These are phyloP conservation scores for Hyaloscypha variabilis DNA, from an alignment of 495 filamentous ascomycete genomes.

Conservation along the genomic window DNA sequence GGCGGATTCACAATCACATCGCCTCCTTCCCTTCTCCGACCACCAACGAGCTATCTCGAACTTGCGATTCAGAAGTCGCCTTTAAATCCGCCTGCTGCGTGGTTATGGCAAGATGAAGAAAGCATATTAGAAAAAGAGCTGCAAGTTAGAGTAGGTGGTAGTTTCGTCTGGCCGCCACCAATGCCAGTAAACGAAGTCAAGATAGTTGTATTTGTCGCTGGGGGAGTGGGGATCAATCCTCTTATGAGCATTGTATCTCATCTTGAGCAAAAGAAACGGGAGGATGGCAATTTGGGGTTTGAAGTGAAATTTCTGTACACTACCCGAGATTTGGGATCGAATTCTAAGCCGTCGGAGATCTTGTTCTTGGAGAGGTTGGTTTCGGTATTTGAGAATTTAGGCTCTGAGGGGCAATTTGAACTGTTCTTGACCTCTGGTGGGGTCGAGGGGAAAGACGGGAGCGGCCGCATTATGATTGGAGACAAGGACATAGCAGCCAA, in stretches of 20 bases:
- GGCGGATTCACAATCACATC: constrained; percentile 92
- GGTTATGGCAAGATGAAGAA: constrained; percentile 64
- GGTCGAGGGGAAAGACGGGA: constrained; percentile 2
- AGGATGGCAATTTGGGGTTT: constrained; percentile 39
- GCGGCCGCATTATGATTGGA: not conserved
- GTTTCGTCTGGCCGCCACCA: constrained; percentile 80
- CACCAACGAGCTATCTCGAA: constrained; percentile 58
- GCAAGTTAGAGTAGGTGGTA: constrained; percentile 73
- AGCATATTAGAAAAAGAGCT: constrained; percentile 61
- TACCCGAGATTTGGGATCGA: constrained; percentile 9
- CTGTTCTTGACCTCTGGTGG: constrained; percentile 30
- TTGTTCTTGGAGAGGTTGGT: constrained; percentile 49
- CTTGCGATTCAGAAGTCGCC: constrained; percentile 71
- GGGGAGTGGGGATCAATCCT: constrained; percentile 84
- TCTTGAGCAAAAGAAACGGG: constrained; percentile 30
- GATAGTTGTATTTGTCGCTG: constrained; percentile 73
- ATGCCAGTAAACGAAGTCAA: constrained; percentile 47
- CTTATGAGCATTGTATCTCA: constrained; percentile 49
- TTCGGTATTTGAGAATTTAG: constrained; percentile 33
- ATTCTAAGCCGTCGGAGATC: constrained; percentile 29
- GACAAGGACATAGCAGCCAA: constrained; percentile 38
- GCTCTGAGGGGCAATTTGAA: constrained; percentile 22
- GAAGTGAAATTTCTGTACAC: constrained; percentile 39
- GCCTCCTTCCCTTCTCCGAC: constrained; percentile 50
- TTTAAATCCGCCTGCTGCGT: constrained; percentile 70